phyloP scores from a whole-genome alignment of 2,329 filamentous ascomycete genomes.

The Nigrospora osmanthi region DNA sequence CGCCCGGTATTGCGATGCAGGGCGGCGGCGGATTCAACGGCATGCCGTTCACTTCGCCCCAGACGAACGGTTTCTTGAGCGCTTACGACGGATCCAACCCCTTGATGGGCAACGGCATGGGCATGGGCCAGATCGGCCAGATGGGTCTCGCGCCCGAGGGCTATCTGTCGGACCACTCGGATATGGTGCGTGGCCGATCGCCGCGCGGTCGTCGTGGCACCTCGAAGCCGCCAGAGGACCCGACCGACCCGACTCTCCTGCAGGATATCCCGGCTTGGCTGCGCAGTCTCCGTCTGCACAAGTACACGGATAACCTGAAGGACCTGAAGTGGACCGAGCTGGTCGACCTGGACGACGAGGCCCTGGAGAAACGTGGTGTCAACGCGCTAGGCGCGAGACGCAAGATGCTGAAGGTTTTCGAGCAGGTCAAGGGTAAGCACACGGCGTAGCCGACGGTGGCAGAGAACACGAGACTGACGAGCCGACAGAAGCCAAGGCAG shows the following conservation, averaged over 20 bases:
- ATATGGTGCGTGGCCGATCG: slow-evolving; percentile 83
- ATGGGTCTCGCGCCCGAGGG: slow-evolving; percentile 70
- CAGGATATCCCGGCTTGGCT: slow-evolving; percentile 97
- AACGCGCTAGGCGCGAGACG: slow-evolving; percentile 89
- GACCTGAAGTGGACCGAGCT: slow-evolving; percentile 95
- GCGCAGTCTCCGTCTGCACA: slow-evolving; percentile 87
- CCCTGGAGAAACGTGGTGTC: slow-evolving; percentile 84
- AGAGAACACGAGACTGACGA: slow-evolving; percentile 16
- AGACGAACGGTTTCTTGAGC: slow-evolving; percentile 89
- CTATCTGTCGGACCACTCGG: slow-evolving; percentile 89
- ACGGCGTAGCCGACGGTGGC: not conserved
- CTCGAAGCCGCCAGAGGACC: slow-evolving; percentile 96
- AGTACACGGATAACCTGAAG: slow-evolving; percentile 97
- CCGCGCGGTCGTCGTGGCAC: slow-evolving; percentile 87
- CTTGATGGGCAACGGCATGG: slow-evolving; percentile 54
- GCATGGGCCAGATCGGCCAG: slow-evolving; percentile 60
- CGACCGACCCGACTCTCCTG: slow-evolving; percentile 80
- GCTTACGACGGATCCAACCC: slow-evolving; percentile 73
- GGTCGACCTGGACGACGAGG: slow-evolving; percentile 86
- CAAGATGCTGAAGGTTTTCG: slow-evolving; percentile 99
- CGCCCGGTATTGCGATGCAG: slow-evolving; percentile 80
- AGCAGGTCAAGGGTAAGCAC: slow-evolving; percentile 71
- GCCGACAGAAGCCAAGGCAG: slow-evolving; percentile 57
- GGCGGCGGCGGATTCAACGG: slow-evolving; percentile 41
- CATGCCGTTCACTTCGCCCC: slow-evolving; percentile 74